Percentiles rank a stretch among this genome's conserved stretches.
These are phyloP conservation scores for Adansonia rubrostipa DNA, from an alignment of 441 rosid genomes.

Conservation along the genomic window DNA sequence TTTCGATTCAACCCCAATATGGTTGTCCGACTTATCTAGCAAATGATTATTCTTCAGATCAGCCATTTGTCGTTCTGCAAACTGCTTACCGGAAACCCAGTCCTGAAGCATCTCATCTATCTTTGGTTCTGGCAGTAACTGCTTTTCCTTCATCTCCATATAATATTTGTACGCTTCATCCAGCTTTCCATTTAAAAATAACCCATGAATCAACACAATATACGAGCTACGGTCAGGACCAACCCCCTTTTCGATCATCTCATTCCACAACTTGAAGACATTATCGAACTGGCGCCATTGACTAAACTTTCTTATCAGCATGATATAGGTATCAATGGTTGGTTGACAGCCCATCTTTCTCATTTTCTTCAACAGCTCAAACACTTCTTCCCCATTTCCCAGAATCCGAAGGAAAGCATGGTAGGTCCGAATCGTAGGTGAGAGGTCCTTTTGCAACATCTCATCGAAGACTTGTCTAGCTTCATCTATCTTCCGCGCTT, in stretches of 20 bases:
- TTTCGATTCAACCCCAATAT: conserved; percentile 30
- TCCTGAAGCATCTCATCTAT: conserved; percentile 72
- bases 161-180: conserved; percentile 77
- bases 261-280: conserved; percentile 72
- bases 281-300: conserved; percentile 77
- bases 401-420: conserved; percentile 75
- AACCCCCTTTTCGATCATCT: conserved; percentile 67
- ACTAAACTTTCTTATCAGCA: conserved; percentile 87
- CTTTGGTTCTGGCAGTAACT: conserved; percentile 64
- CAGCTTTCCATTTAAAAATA: conserved; percentile 81
- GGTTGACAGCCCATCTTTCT: conserved; percentile 70
- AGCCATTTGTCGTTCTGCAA: conserved; percentile 41
- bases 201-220: conserved; percentile 84
- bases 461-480: conserved; percentile 66
- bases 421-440: conserved; percentile 70
- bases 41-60: conserved; percentile 34
- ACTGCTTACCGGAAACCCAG: conserved; percentile 69
- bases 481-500: conserved; percentile 59
- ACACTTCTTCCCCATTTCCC: conserved; percentile 69
- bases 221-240: conserved; percentile 81
- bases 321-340: conserved; percentile 71
- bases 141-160: conserved; percentile 78
- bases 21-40: conserved; percentile 29
- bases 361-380: conserved; percentile 79
- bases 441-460: conserved; percentile 60